Percentiles rank a stretch among this genome's conserved stretches.
These are phyloP conservation scores for Sequoiadendron giganteum DNA, from an alignment of 75 land plant species.

Conservation along the genomic window DNA sequence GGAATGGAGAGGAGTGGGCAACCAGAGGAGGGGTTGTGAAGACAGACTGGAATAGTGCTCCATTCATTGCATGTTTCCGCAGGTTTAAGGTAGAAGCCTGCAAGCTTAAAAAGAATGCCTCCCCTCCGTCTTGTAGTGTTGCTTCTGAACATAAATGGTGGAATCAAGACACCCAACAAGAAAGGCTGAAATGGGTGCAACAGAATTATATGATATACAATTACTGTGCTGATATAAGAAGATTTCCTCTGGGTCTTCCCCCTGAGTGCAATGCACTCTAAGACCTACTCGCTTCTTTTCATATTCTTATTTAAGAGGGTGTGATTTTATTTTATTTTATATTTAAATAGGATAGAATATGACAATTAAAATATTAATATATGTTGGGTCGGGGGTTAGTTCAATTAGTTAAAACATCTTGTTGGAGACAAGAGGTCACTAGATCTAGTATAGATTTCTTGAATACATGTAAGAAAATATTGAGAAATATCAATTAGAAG, in stretches of 20 bases:
- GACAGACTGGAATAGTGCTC: neutral
- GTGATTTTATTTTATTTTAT: no score
- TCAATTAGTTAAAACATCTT: no score
- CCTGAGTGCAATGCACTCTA: neutral
- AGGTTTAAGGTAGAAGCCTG: neutral
- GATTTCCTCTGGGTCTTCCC: slow-evolving; percentile 16
- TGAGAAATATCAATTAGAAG: no score
- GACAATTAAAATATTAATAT: no score
- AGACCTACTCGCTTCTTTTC: no score
- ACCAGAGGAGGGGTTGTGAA: slow-evolving; percentile 18
- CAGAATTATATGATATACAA: slow-evolving; percentile 32
- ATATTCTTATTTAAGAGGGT: no score
- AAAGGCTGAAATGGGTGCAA: slow-evolving; percentile 17
- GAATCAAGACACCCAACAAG: slow-evolving; percentile 1
- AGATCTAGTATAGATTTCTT: no score
- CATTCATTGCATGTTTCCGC: neutral
- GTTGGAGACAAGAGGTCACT: no score
- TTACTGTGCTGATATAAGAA: slow-evolving; percentile 28
- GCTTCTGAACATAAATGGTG: neutral
- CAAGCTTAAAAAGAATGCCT: neutral
- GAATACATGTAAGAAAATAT: no score
- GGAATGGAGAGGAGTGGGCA: slow-evolving; percentile 29
- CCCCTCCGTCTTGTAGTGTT: neutral
- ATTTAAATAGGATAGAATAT: no score
- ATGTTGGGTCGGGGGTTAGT: no score